phyloP scores from a whole-genome alignment of 2,329 filamentous ascomycete genomes.

The Epicoccum sorghinum region DNA sequence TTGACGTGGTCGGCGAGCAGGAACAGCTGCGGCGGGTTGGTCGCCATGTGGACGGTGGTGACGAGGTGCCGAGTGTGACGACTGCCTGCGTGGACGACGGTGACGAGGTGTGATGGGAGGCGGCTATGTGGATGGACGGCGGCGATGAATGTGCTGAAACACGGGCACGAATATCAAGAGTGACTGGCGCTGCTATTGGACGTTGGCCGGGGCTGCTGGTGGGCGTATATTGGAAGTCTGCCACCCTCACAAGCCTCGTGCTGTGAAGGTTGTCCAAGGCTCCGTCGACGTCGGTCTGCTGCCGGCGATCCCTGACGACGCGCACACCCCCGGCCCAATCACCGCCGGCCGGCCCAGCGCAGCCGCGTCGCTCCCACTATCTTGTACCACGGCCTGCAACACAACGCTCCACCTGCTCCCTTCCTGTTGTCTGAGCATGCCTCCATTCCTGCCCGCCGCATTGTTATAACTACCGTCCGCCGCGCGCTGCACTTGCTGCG shows the following conservation, averaged over 20 bases:
- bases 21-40: slow-evolving; percentile 75
- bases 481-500: not conserved
- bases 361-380: not conserved
- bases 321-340: not conserved
- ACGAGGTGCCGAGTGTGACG: not conserved
- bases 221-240: not conserved
- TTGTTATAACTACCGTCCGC: slow-evolving; percentile 6
- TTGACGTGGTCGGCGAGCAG: slow-evolving; percentile 97
- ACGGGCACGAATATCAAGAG: too few relatives aligned
- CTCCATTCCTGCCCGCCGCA: slow-evolving; percentile 16
- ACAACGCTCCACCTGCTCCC: slow-evolving; percentile 8
- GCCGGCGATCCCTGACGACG: not conserved
- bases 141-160: too few relatives aligned
- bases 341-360: not conserved
- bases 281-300: too few relatives aligned
- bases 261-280: not conserved
- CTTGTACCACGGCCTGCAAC: slow-evolving; percentile 14
- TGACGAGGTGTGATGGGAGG: too few relatives aligned
- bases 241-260: not conserved
- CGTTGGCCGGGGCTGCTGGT: not conserved
- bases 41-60: slow-evolving; percentile 34
- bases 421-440: slow-evolving; percentile 2
- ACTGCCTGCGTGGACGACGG: not conserved
- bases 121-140: too few relatives aligned
- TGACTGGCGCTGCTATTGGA: too few relatives aligned